Conservation (phyloP, 805 yeast species). For the Schwanniomyces polymorphus region DNA sequence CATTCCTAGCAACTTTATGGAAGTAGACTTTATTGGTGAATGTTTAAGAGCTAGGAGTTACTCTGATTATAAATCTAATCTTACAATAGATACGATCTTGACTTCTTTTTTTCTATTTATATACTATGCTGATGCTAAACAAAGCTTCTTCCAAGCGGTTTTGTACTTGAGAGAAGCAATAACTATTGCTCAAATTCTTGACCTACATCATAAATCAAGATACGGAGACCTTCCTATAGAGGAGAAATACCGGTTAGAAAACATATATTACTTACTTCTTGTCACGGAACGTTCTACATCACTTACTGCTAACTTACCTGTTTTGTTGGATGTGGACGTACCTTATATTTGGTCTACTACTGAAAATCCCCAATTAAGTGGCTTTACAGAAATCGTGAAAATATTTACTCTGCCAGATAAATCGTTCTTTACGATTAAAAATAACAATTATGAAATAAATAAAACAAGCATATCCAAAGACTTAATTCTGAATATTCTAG, state of each 20-base stretch:
- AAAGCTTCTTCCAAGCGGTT: conserved; percentile 25
- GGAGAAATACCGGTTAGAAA: conserved; percentile 35
- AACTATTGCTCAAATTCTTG: conserved; percentile 35
- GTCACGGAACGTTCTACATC: conserved; percentile 41
- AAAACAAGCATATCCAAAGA: not conserved
- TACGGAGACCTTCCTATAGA: conserved; percentile 26
- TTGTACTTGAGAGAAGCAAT: conserved; percentile 39
- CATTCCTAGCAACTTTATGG: not conserved
- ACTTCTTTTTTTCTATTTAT: conserved; percentile 36
- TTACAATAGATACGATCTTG: conserved; percentile 26
- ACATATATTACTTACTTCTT: conserved; percentile 35
- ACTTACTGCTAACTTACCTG: conserved; percentile 37
- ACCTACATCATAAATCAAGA: conserved; percentile 28
- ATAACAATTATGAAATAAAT: not conserved
- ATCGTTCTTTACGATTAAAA: conserved; percentile 27
- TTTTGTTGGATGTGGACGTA: conserved; percentile 34
- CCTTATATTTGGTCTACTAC: conserved; percentile 33
- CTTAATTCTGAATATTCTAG: conserved; percentile 1
- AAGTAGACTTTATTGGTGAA: conserved; percentile 23
- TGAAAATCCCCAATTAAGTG: conserved; percentile 35
- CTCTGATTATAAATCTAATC: conserved; percentile 24
- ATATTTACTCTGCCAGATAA: conserved; percentile 40
- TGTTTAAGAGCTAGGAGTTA: conserved; percentile 26
- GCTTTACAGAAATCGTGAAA: conserved; percentile 35
- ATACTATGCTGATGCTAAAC: conserved; percentile 31